Evolutionary conservation across 495 filamentous ascomycete genomes (phyloP).

Genomic region (Evernia prunastri): DNA sequence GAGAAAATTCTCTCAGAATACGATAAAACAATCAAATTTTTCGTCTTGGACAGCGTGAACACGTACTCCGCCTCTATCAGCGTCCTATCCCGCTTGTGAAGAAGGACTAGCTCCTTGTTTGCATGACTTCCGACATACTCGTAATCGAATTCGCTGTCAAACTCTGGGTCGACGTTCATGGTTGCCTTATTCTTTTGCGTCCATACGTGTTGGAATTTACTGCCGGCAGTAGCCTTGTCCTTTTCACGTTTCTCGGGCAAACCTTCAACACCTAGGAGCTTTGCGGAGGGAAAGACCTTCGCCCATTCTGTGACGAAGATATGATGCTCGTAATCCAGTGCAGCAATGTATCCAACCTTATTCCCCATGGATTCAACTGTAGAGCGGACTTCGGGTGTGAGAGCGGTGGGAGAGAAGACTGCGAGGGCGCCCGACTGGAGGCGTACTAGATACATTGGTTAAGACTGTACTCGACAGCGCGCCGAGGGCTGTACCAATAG

Average conservation of each 20-base stretch:
- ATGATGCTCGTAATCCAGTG: constrained; percentile 87
- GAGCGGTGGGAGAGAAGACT: constrained; percentile 83
- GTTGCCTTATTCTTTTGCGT: constrained; percentile 45
- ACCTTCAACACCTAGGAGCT: constrained; percentile 77
- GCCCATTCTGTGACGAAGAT: constrained; percentile 83
- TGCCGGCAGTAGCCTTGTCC: constrained; percentile 56
- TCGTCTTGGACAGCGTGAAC: neutral
- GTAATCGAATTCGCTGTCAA: constrained; percentile 77
- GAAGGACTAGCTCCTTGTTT: constrained; percentile 82
- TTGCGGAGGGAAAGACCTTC: constrained; percentile 65
- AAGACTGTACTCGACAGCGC: constrained; percentile 9
- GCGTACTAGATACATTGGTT: constrained; percentile 42
- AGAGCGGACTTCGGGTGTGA: constrained; percentile 69
- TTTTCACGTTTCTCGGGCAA: constrained; percentile 76
- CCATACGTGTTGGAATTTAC: constrained; percentile 65
- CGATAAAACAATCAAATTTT: neutral
- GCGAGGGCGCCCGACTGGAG: constrained; percentile 70
- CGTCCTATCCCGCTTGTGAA: constrained; percentile 71
- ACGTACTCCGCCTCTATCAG: constrained; percentile 74
- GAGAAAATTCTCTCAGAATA: neutral
- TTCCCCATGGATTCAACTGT: constrained; percentile 61
- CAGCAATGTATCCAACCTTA: constrained; percentile 74
- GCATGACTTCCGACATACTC: constrained; percentile 76
- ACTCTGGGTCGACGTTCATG: constrained; percentile 61
- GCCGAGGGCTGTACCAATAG: constrained; percentile 52